Conservation (phyloP, 192 early-diverging fungal species). For the Coemansia erecta region DNA sequence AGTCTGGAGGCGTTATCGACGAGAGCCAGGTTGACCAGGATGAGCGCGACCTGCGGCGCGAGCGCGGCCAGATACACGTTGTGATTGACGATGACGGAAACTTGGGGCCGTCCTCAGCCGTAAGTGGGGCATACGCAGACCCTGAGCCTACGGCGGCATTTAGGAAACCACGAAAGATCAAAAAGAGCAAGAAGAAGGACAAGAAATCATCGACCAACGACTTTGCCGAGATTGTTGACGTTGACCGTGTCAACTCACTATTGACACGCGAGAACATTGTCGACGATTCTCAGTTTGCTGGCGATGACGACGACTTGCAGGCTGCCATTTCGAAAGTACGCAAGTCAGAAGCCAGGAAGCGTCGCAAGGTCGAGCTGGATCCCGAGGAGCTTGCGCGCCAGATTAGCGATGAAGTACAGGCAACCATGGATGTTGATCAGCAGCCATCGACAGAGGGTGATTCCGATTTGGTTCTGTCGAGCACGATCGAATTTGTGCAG, state of each 20-base stretch:
- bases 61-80: neutral
- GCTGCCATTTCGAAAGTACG: conserved; percentile 75
- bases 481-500: conserved; percentile 87
- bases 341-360: conserved; percentile 59
- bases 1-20: conserved; percentile 51
- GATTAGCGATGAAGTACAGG: conserved; percentile 15
- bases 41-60: conserved; percentile 1
- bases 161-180: conserved; percentile 74
- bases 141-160: conserved; percentile 77
- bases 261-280: conserved; percentile 7
- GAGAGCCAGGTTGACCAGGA: conserved; percentile 13
- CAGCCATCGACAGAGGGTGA: conserved; percentile 2
- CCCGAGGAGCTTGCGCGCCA: conserved; percentile 18
- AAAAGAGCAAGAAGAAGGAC: conserved; percentile 37
- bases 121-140: conserved; percentile 87
- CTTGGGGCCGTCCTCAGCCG: conserved; percentile 49
- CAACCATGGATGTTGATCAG: conserved; percentile 50
- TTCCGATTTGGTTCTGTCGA: conserved; percentile 71
- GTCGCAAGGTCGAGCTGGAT: conserved; percentile 25
- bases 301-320: conserved; percentile 95
- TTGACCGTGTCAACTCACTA: conserved; percentile 15
- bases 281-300: conserved; percentile 68
- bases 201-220: conserved; percentile 30
- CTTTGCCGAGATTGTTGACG: conserved; percentile 23
- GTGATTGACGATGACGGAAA: neutral